Conservation (phyloP, 2,329 filamentous ascomycete species). For the Fusarium begoniae region DNA sequence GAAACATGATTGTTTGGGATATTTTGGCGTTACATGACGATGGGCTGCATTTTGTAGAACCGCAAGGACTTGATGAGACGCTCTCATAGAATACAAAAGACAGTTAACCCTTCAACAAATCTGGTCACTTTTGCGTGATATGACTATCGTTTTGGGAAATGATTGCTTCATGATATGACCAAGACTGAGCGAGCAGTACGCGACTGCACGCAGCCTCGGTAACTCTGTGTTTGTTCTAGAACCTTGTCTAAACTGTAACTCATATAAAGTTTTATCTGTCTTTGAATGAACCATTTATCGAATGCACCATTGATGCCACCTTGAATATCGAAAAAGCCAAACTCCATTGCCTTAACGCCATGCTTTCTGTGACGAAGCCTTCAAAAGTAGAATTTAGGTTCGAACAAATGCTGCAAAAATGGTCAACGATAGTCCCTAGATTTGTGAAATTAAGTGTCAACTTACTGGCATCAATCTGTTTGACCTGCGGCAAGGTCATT, state of each 20-base stretch:
- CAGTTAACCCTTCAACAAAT: constrained; percentile 22
- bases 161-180: background rate
- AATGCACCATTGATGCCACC: constrained; percentile 18
- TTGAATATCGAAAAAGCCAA: constrained; percentile 21
- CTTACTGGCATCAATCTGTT: constrained; percentile 97
- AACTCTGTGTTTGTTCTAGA: background rate
- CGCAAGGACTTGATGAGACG: constrained; percentile 29
- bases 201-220: background rate
- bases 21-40: constrained; percentile 41
- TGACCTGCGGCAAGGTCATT: constrained; percentile 84
- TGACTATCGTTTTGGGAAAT: background rate
- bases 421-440: background rate
- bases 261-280: constrained; percentile 4
- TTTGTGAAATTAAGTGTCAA: constrained; percentile 42
- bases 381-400: constrained; percentile 27
- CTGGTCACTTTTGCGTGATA: background rate
- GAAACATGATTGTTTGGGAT: constrained; percentile 37
- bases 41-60: constrained; percentile 38
- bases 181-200: background rate
- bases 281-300: constrained; percentile 4
- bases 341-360: constrained; percentile 34
- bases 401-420: constrained; percentile 45
- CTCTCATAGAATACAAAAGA: constrained; percentile 41
- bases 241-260: background rate
- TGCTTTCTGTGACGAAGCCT: constrained; percentile 33